Conservation (phyloP, 2,329 filamentous ascomycete genomes). For the Dothiorella sarmentorum region DNA sequence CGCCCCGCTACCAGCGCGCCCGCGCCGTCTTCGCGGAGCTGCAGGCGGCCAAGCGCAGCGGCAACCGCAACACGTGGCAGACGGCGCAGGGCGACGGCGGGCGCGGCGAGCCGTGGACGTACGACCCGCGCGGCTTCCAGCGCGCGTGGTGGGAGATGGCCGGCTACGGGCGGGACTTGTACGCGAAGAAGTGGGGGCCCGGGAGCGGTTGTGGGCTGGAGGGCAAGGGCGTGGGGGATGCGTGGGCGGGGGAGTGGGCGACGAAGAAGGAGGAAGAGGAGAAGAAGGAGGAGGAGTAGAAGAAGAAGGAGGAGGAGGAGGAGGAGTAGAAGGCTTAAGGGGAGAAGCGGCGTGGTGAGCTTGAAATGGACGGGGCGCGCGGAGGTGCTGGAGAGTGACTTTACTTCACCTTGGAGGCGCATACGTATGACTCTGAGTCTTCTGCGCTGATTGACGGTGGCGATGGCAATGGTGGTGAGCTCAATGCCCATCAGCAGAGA, state of each 20-base stretch:
- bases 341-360: neutral
- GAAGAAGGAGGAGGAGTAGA: neutral
- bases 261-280: neutral
- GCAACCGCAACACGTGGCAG: conserved; percentile 21
- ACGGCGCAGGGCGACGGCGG: conserved; percentile 9
- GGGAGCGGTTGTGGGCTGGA: conserved; percentile 15
- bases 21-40: conserved; percentile 1
- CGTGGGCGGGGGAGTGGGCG: conserved; percentile 16
- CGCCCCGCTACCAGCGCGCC: conserved; percentile 5
- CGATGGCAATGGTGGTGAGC: too few species aligned
- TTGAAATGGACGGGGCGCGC: too few species aligned
- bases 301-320: neutral
- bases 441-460: too few species aligned
- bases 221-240: neutral
- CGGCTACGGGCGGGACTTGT: conserved; percentile 19
- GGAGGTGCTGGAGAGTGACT: too few species aligned
- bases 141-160: conserved; percentile 19
- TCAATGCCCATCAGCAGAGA: too few species aligned
- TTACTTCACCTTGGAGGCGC: too few species aligned
- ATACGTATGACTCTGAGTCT: too few species aligned
- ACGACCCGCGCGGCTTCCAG: conserved; percentile 20
- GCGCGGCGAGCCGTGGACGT: conserved; percentile 17
- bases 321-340: conserved; percentile 1
- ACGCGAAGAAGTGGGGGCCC: conserved; percentile 22
- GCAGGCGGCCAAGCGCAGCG: conserved; percentile 16